phyloP scores from a whole-genome alignment of 768 basidiomycete genomes.

The Podaxis mareebaensis region DNA sequence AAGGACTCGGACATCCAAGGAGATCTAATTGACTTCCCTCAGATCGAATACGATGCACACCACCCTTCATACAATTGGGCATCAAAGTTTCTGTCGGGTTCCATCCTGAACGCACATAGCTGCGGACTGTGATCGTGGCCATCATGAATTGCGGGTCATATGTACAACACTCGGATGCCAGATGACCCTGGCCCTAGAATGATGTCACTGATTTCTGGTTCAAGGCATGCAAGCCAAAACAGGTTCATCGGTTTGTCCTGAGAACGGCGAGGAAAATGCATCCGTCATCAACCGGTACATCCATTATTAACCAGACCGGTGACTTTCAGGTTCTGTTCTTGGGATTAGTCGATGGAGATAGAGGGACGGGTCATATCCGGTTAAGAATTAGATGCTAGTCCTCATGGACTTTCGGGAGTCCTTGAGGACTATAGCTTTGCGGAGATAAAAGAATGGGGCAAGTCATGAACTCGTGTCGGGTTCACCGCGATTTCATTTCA shows the following conservation, averaged over 20 bases:
- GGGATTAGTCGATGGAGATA: background rate
- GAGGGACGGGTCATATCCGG: background rate
- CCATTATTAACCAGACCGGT: too few species aligned
- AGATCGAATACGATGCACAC: background rate
- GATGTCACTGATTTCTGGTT: background rate
- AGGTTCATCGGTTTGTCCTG: too few species aligned
- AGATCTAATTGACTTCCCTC: background rate
- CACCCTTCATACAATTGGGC: background rate
- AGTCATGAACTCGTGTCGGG: background rate
- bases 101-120: background rate
- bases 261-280: too few species aligned
- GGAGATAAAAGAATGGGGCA: background rate
- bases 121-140: background rate
- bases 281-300: too few species aligned
- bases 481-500: background rate
- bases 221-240: background rate
- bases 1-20: background rate
- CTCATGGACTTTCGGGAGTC: background rate
- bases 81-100: background rate
- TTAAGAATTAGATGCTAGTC: background rate
- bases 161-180: background rate
- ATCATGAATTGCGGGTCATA: background rate
- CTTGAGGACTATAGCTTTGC: background rate
- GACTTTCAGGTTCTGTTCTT: background rate
- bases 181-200: background rate